Base-by-base conservation (phyloP, 2,329 filamentous ascomycete genomes). In the Coniochaeta pulveracea region DNA sequence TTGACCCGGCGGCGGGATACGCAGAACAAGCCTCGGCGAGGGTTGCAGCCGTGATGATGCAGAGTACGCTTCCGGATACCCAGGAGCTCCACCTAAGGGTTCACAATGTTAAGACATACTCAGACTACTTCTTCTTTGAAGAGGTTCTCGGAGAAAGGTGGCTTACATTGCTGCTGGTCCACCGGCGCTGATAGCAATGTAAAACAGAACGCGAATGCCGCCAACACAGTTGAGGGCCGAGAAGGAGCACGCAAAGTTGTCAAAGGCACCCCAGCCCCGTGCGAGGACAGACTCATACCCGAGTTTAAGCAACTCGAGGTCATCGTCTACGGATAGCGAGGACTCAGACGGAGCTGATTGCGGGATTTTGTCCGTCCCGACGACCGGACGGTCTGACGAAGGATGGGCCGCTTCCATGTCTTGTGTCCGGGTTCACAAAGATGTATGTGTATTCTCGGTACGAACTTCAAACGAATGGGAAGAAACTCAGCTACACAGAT, bases 181-280 rank as follows among this genome's bases (percentile, higher is more conserved):
- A 25, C 23, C 23, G 23, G 23, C 23, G 23, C 23, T 25, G 23
- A 25, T 25, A 25, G 23, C 23, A 25, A 25, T 25, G 23, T 25
- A 25, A 14, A 25, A 25, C 23, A 25, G 23, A 25, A 25, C 23
- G 9, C 23, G 23, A 14, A 25, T 25, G 23, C 23, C 23, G 23
- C 23, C 23, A 5, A 25, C 14, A 14, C 23, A 25, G 23, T 25
- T n/a, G 10, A 25, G 23, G 14, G 23, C 23, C 23, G 23, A 25
- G 23, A 25, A 25, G 23, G 23, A 25, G 23, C 23, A 25, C 23
- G 23, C 23, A 14, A 25, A 25, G 23, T 25, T 25, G 23, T 25
- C 23, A 10, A 25, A 25, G 14, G 23, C 23, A 10, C 23, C 23
- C 23, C 23, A 25, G 23, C 23, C 23, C 11, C 23, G 23, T 25